These are phyloP conservation scores for Capsella rubella DNA, from an alignment of 441 rosid species.

Conservation along the genomic window DNA sequence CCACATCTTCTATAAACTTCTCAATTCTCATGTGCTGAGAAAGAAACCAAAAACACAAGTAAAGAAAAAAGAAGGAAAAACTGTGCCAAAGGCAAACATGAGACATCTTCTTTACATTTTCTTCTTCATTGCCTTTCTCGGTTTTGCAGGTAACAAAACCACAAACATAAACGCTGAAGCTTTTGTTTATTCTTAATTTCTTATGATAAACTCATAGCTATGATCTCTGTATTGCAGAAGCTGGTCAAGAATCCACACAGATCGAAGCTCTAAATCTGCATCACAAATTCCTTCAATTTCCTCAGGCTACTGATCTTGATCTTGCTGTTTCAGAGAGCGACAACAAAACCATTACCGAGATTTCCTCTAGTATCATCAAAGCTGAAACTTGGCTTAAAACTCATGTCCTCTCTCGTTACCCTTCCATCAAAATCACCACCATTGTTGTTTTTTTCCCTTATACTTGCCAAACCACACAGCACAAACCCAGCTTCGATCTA, in stretches of 20 bases:
- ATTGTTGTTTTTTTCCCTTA: constrained; percentile 56
- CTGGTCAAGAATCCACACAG: constrained; percentile 58
- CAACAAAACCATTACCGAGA: constrained; percentile 52
- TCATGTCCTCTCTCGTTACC: constrained; percentile 69
- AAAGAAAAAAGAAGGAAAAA: constrained; percentile 2
- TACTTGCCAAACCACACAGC: constrained; percentile 51
- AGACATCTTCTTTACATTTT: constrained; percentile 44
- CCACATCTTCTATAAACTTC: constrained; percentile 39
- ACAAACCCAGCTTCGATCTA: constrained; percentile 48
- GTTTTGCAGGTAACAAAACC: constrained; percentile 56
- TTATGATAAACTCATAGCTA: constrained; percentile 4
- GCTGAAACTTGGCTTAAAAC: constrained; percentile 82
- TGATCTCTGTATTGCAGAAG: constrained; percentile 49
- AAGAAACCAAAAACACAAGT: constrained; percentile 30
- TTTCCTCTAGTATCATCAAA: constrained; percentile 62
- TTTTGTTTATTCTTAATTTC: not conserved
- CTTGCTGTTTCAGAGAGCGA: constrained; percentile 57
- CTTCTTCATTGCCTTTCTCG: constrained; percentile 53
- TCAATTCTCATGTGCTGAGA: constrained; percentile 26
- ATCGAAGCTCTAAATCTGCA: constrained; percentile 49
- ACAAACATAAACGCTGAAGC: not conserved
- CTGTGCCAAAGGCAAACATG: constrained; percentile 47
- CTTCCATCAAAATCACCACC: constrained; percentile 67
- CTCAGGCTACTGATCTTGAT: constrained; percentile 43
- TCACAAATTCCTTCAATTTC: constrained; percentile 38